These are phyloP conservation scores for Phytophthora colocasiae DNA, from an alignment of 352 stramenopile species.

Conservation along the genomic window DNA sequence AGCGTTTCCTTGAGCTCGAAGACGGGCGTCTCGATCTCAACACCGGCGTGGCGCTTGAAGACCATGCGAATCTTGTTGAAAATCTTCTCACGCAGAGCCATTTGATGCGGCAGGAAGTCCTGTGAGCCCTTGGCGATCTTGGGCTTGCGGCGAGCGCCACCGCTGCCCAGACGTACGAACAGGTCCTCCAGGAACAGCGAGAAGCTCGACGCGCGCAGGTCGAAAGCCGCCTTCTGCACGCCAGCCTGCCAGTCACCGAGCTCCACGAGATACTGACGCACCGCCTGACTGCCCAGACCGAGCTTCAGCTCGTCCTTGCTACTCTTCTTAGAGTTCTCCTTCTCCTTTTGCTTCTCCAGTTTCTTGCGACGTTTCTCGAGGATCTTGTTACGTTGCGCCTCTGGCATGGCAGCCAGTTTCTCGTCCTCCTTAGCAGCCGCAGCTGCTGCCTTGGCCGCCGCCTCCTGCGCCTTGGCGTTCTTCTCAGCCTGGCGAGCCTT, in stretches of 20 bases:
- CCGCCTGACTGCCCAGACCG: constrained; percentile 65
- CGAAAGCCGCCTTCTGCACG: constrained; percentile 56
- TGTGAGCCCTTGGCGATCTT: constrained; percentile 94
- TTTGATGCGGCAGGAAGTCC: constrained; percentile 97
- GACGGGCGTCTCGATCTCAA: constrained; percentile 98
- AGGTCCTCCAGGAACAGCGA: constrained; percentile 70
- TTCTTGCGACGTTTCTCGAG: constrained; percentile 88
- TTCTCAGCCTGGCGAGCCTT: constrained; percentile 64
- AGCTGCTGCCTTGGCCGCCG: constrained; percentile 71
- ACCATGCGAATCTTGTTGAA: constrained; percentile 98
- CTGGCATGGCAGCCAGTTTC: constrained; percentile 80
- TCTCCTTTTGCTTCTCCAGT: constrained; percentile 85
- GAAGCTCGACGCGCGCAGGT: constrained; percentile 54
- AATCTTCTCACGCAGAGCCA: constrained; percentile 96
- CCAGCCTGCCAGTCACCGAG: constrained; percentile 39
- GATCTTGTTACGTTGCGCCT: constrained; percentile 78
- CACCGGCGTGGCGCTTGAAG: constrained; percentile 97
- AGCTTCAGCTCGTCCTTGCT: constrained; percentile 74
- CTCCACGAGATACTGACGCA: constrained; percentile 61
- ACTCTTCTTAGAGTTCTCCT: constrained; percentile 74
- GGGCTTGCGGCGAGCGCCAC: constrained; percentile 79
- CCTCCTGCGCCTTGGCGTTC: constrained; percentile 68
- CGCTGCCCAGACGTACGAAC: constrained; percentile 68
- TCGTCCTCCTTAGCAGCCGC: constrained; percentile 84
- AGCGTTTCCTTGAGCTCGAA: constrained; percentile 99